These are phyloP conservation scores for Pistacia atlantica DNA, from an alignment of 345 rosid genomes.

Conservation along the genomic window DNA sequence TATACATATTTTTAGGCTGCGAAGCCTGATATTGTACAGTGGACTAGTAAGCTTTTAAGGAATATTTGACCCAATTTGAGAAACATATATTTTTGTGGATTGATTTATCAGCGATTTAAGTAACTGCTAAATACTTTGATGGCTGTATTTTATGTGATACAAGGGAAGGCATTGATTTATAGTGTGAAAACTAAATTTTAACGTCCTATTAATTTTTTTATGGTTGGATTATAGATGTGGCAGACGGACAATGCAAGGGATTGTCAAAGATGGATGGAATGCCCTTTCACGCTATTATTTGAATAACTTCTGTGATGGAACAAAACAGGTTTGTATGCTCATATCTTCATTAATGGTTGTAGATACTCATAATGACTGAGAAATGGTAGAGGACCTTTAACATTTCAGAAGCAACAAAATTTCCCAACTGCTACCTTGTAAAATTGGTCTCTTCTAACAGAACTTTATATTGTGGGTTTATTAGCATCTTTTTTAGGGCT, in stretches of 20 bases:
- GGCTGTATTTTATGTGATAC: neutral
- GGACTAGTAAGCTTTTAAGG: too few species aligned
- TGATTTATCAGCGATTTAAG: neutral
- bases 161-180: neutral
- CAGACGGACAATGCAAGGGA: constrained; percentile 84
- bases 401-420: too few species aligned
- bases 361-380: neutral
- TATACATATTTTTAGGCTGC: too few species aligned
- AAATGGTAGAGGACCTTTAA: too few species aligned
- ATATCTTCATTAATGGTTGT: neutral
- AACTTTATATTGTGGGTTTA: too few species aligned
- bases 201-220: constrained; percentile 4
- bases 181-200: neutral
- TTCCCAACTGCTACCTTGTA: too few species aligned
- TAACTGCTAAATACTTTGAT: constrained; percentile 3
- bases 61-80: too few species aligned
- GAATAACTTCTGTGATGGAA: constrained; percentile 93
- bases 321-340: constrained; percentile 63
- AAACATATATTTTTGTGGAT: too few species aligned
- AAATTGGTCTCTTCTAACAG: too few species aligned
- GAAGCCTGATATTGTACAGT: too few species aligned
- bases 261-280: constrained; percentile 79
- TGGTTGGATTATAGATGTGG: constrained; percentile 59
- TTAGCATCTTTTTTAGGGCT: too few species aligned
- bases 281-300: constrained; percentile 88